These are phyloP conservation scores for Entomortierella parvispora DNA, from an alignment of 192 early-diverging fungal genomes.

Conservation along the genomic window DNA sequence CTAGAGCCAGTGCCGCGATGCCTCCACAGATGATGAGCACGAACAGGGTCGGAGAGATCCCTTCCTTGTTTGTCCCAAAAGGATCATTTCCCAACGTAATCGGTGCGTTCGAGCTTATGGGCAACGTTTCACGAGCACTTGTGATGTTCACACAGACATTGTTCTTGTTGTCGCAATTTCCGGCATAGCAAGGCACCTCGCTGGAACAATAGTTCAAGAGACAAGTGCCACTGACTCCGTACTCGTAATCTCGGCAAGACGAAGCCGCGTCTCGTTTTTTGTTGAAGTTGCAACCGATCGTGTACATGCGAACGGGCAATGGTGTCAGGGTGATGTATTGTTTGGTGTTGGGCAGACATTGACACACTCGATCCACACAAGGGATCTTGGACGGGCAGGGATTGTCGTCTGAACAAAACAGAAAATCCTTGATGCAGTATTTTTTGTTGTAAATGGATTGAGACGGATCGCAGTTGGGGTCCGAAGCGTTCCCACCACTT, in stretches of 20 bases:
- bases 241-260: constrained; percentile 38
- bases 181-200: constrained; percentile 42
- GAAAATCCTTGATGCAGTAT: constrained; percentile 41
- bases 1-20: constrained; percentile 22
- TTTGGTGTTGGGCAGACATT: constrained; percentile 33
- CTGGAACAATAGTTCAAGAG: constrained; percentile 48
- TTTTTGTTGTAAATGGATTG: constrained; percentile 39
- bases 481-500: background rate
- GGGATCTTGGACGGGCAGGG: constrained; percentile 39
- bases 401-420: constrained; percentile 50
- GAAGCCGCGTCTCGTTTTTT: constrained; percentile 5
- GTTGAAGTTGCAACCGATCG: constrained; percentile 46
- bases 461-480: constrained; percentile 39
- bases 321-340: constrained; percentile 40
- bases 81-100: constrained; percentile 42
- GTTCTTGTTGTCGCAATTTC: constrained; percentile 16
- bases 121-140: background rate
- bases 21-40: constrained; percentile 28
- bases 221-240: constrained; percentile 25
- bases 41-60: constrained; percentile 32
- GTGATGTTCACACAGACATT: constrained; percentile 38
- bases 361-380: constrained; percentile 48
- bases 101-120: constrained; percentile 3
- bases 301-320: constrained; percentile 40
- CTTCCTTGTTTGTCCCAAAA: constrained; percentile 26